These are phyloP conservation scores for Cenchrus americanus DNA, from an alignment of 176 grass and related monocot species.

Conservation along the genomic window DNA sequence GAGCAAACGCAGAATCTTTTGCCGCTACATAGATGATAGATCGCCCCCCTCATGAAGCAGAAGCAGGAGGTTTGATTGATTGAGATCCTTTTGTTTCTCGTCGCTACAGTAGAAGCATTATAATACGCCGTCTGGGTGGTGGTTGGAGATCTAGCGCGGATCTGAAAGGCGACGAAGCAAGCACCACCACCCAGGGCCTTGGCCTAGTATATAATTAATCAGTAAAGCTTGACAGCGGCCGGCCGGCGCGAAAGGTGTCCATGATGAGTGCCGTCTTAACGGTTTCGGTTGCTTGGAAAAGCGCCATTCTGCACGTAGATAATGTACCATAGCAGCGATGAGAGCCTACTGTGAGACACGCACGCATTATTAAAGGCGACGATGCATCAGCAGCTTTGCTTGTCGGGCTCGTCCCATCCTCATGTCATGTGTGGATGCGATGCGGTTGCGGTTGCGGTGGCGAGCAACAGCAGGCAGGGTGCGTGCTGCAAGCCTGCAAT, in stretches of 20 bases:
- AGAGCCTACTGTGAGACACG: neutral
- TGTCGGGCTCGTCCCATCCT: neutral
- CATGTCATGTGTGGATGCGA: neutral
- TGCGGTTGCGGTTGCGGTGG: neutral
- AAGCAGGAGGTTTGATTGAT: neutral
- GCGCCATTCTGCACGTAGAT: conserved; percentile 26
- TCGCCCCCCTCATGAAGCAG: neutral
- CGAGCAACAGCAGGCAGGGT: neutral
- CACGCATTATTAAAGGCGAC: neutral
- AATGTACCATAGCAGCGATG: neutral
- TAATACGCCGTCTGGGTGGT: conserved; percentile 13
- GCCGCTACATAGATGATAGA: neutral
- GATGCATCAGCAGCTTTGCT: neutral
- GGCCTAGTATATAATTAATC: too few species aligned
- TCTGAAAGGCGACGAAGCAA: neutral
- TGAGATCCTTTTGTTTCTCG: neutral
- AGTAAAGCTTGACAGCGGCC: conserved; percentile 34
- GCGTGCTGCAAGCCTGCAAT: neutral
- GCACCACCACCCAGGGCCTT: neutral
- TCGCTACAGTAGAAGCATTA: conserved; percentile 15
- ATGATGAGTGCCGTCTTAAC: conserved; percentile 11
- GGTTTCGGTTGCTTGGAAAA: conserved; percentile 31
- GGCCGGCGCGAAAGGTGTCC: conserved; percentile 32
- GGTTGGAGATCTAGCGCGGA: conserved; percentile 37
- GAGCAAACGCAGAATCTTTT: conserved; percentile 49